Conservation (phyloP, 352 stramenopile genomes). For the Phytophthora sp. region DNA sequence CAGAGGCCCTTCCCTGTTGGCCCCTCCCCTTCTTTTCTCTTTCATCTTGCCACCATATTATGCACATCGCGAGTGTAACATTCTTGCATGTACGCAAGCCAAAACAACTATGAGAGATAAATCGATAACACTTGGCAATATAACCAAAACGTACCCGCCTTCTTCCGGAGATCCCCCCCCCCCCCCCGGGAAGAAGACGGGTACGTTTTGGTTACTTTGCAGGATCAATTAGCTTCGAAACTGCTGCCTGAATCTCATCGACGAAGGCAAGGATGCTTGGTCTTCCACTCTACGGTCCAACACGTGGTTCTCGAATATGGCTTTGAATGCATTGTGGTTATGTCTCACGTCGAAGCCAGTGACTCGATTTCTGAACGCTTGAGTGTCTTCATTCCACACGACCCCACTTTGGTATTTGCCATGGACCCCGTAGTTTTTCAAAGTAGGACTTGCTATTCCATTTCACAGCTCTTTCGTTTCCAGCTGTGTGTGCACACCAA, state of each 20-base stretch:
- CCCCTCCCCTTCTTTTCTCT: too few relatives aligned
- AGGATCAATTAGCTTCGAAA: not conserved
- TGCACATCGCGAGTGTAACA: too few relatives aligned
- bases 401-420: slow-evolving; percentile 4
- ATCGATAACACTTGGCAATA: too few relatives aligned
- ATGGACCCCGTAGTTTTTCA: slow-evolving; percentile 3
- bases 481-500: slow-evolving; percentile 13
- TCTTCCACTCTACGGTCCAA: slow-evolving; percentile 10
- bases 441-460: slow-evolving; percentile 8
- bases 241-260: slow-evolving; percentile 13
- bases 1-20: too few relatives aligned
- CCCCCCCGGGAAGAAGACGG: too few relatives aligned
- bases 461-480: slow-evolving; percentile 7
- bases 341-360: not conserved
- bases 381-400: not conserved
- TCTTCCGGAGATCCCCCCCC: too few relatives aligned
- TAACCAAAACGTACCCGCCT: too few relatives aligned
- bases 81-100: too few relatives aligned
- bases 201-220: not conserved
- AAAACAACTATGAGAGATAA: too few relatives aligned
- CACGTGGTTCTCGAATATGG: not conserved
- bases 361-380: not conserved
- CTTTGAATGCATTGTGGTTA: slow-evolving; percentile 1
- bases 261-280: slow-evolving; percentile 4
- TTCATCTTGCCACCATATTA: too few relatives aligned